Conservation (phyloP, 768 basidiomycete genomes). For the Aureoboletus auriporus region DNA sequence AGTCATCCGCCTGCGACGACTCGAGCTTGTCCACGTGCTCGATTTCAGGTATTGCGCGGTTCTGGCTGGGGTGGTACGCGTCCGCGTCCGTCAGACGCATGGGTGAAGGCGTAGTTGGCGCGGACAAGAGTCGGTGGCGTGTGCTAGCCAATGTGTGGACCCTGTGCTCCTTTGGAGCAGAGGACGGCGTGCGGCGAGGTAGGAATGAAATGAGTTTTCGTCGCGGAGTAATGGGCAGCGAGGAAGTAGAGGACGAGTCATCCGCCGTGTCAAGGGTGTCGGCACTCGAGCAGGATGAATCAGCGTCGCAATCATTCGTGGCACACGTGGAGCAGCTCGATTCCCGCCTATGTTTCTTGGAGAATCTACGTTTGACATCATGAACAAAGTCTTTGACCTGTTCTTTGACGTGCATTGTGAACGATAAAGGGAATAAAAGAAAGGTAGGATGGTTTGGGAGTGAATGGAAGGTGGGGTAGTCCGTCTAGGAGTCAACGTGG, state of each 20-base stretch:
- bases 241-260: constrained; percentile 13
- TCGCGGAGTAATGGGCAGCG: constrained; percentile 1
- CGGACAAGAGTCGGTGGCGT: constrained; percentile 18
- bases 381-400: constrained; percentile 28
- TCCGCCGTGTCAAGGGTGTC: constrained; percentile 8
- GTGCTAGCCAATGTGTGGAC: not conserved
- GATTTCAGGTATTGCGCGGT: not conserved
- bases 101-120: constrained; percentile 5
- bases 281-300: constrained; percentile 10
- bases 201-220: constrained; percentile 10
- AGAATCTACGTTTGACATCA: constrained; percentile 30
- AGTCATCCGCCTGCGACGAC: not conserved
- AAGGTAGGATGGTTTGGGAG: too few species aligned
- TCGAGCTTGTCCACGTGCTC: not conserved
- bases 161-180: constrained; percentile 7
- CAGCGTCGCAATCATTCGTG: constrained; percentile 5
- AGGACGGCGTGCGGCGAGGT: constrained; percentile 12
- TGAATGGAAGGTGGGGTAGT: too few species aligned
- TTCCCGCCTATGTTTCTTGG: constrained; percentile 20
- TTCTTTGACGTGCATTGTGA: constrained; percentile 29
- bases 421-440: too few species aligned
- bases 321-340: constrained; percentile 11
- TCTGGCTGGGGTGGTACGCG: not conserved
- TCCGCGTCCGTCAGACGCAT: not conserved
- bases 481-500: too few species aligned